These are phyloP conservation scores for Lentinula raphanica DNA, from an alignment of 768 basidiomycete genomes.

Conservation along the genomic window DNA sequence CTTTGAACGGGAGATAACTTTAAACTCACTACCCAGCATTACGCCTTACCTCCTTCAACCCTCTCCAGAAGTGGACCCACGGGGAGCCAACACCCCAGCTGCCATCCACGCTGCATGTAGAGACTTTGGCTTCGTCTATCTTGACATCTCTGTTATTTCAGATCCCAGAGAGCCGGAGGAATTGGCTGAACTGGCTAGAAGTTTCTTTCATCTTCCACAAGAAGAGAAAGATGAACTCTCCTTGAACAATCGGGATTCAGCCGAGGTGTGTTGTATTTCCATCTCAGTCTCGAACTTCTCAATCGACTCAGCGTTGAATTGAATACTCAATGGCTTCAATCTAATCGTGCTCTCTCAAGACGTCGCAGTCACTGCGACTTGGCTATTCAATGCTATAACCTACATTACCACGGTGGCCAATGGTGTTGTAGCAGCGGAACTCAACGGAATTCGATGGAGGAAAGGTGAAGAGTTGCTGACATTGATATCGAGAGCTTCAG, in stretches of 20 bases:
- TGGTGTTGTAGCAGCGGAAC: too few relatives aligned
- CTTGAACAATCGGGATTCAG: conserved; percentile 62
- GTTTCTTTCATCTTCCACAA: conserved; percentile 70
- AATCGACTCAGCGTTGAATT: too few relatives aligned
- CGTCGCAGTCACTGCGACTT: too few relatives aligned
- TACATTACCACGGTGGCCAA: too few relatives aligned
- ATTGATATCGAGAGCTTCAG: too few relatives aligned
- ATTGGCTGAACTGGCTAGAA: conserved; percentile 55
- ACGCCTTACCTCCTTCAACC: conserved; percentile 51
- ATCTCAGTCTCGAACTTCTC: too few relatives aligned
- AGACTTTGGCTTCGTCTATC: conserved; percentile 86
- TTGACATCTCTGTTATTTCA: conserved; percentile 61
- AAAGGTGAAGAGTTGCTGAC: too few relatives aligned
- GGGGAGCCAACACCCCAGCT: conserved; percentile 39
- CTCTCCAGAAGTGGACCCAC: conserved; percentile 27
- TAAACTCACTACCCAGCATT: conserved; percentile 63
- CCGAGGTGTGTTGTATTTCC: conserved; percentile 70
- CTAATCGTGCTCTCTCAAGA: too few relatives aligned
- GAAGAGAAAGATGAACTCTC: conserved; percentile 77
- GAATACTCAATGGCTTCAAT: too few relatives aligned
- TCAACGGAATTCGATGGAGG: too few relatives aligned
- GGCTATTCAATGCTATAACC: too few relatives aligned
- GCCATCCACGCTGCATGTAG: conserved; percentile 73
- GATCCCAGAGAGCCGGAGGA: conserved; percentile 57
- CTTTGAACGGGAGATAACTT: too few relatives aligned